Percentiles rank a stretch among this genome's conserved stretches.
Conservation (phyloP, 306 rosid species). For the Alnus glutinosa region DNA sequence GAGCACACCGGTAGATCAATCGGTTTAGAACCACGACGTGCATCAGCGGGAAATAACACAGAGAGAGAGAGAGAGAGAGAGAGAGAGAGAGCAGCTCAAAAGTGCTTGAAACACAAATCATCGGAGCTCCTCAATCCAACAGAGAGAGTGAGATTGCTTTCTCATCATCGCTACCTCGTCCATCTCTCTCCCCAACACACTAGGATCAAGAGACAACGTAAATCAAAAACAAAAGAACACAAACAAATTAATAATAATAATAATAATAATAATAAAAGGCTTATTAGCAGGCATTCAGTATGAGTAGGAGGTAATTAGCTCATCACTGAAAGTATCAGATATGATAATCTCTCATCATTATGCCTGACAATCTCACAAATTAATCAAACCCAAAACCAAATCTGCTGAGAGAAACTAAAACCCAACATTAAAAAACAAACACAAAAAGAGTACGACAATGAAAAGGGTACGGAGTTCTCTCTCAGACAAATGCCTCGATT, state of each 20-base stretch:
- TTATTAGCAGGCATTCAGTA: conserved; percentile 56
- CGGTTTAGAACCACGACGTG: too few species aligned
- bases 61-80: conserved; percentile 28
- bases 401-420: not conserved
- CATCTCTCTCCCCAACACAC: conserved; percentile 4
- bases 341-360: conserved; percentile 41
- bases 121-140: conserved; percentile 36
- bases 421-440: not conserved
- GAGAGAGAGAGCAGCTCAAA: conserved; percentile 58
- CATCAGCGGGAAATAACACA: not conserved
- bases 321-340: conserved; percentile 46
- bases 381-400: not conserved
- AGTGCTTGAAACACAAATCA: conserved; percentile 83
- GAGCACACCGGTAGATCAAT: too few species aligned
- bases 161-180: conserved; percentile 58
- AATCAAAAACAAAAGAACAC: not conserved
- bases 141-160: not conserved
- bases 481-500: conserved; percentile 97
- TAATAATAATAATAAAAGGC: not conserved
- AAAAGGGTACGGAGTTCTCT: conserved; percentile 27
- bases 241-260: not conserved
- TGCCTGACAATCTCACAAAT: conserved; percentile 20
- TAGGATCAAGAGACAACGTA: not conserved
- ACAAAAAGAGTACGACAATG: not conserved
- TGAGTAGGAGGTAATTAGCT: conserved; percentile 76